phyloP scores from a whole-genome alignment of 2,329 filamentous ascomycete genomes.

The Macroventuria anomochaeta region DNA sequence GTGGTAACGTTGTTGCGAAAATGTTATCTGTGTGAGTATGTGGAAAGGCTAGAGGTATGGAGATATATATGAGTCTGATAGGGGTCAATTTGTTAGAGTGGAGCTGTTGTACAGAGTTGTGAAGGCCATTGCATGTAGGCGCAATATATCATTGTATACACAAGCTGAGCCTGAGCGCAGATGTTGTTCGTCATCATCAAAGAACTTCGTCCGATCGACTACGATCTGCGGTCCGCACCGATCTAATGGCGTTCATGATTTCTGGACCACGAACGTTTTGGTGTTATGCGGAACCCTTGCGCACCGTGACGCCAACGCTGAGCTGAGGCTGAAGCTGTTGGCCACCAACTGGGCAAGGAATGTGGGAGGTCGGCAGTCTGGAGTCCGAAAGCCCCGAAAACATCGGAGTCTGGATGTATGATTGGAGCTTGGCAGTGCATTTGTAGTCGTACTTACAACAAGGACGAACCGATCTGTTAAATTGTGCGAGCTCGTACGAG shows the following conservation, averaged over 20 bases:
- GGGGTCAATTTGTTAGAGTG: not conserved
- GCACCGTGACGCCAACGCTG: not conserved
- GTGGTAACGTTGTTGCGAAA: not conserved
- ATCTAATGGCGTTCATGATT: not conserved
- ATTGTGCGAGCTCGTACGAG: not conserved
- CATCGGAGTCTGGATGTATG: not conserved
- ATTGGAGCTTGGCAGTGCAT: not conserved
- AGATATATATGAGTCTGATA: not conserved
- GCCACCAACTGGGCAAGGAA: not conserved
- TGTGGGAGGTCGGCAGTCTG: not conserved
- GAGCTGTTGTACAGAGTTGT: not conserved
- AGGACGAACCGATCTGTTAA: not conserved
- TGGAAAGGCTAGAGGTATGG: not conserved
- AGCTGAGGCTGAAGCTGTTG: not conserved
- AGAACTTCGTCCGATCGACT: slow-evolving; percentile 4
- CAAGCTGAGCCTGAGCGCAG: not conserved
- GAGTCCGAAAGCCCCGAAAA: not conserved
- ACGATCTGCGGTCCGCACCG: not conserved
- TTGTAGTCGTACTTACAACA: not conserved
- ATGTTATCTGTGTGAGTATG: not conserved
- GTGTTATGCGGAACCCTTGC: not conserved
- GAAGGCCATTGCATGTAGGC: not conserved
- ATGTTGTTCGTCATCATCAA: not conserved
- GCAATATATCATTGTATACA: not conserved
- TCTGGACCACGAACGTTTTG: not conserved